Base-by-base conservation (phyloP, 768 basidiomycete genomes). In the Ramaria sp. region DNA sequence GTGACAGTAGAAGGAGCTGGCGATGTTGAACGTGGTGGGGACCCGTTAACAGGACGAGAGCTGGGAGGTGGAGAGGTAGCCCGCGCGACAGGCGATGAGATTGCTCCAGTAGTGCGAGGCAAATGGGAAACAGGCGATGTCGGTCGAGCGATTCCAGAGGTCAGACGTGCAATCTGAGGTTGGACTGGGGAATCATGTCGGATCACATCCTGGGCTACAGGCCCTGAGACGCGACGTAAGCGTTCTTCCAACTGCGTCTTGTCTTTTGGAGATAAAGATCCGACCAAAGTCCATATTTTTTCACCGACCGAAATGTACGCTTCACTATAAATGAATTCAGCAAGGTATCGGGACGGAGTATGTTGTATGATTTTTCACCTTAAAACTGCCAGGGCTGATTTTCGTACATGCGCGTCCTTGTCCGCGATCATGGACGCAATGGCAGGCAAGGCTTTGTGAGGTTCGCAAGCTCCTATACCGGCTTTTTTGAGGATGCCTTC, bases 171-270 rank as follows among this genome's bases (percentile, higher is more conserved):
- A 5, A 82, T 71, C 54, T 78, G 78, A n/a, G 73, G 72, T 13
- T 74, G 69, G 10, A 70, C 63, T 12, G 71, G 63, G 20, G 73
- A 69, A 20, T 65, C 63, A 59, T 73, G 75, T 15, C 73, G 72
- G 59, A 70, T 69, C 28, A 45, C 44, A 39, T 64, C 65, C 25
- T 74, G 75, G 27, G 70, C 71, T 60, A 78, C 78, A 30, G 85
- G 79, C 5, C 83, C 84, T 28, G 82, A 72, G n/a, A 90, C 79
- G 32, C 89, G 84, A 44, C 88, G 83, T 27, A 96, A 70, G 7
- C 90, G 79, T 63, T 94, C 93, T 66, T 95, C 92, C 28, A 96
- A 77, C 62, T 93, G 89, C 8, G 90, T 91, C 63, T 88, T 92
- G 63, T 94, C 92, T 66, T 95, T 95, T 4, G 86, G 72, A 43